Conservation (phyloP, 2,329 filamentous ascomycete genomes). For the Plectosphaerella cucumerina region DNA sequence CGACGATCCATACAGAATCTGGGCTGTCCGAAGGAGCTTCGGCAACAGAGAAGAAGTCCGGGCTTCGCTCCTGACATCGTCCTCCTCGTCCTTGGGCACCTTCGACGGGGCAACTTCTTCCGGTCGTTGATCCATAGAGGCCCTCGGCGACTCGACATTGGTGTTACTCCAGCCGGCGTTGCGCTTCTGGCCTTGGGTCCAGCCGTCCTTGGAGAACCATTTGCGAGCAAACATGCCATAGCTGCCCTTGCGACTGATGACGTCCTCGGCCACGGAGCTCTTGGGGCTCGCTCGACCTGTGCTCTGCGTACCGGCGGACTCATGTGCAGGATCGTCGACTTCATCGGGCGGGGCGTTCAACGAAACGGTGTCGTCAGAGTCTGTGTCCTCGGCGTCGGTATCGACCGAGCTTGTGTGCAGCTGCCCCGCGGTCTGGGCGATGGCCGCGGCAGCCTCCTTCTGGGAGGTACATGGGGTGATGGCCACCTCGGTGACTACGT, state of each 20-base stretch:
- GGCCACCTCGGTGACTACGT: constrained; percentile 82
- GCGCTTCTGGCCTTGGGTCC: constrained; percentile 68
- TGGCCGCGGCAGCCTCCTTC: constrained; percentile 67
- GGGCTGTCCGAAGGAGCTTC: constrained; percentile 78
- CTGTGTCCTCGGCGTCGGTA: constrained; percentile 35
- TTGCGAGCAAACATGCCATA: constrained; percentile 87
- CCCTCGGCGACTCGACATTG: constrained; percentile 8
- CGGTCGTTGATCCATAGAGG: constrained; percentile 9
- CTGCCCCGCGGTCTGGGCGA: constrained; percentile 53
- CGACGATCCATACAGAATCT: constrained; percentile 77
- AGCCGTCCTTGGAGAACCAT: constrained; percentile 86
- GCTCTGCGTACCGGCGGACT: constrained; percentile 25
- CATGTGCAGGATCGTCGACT: constrained; percentile 35
- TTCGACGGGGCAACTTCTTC: constrained; percentile 15
- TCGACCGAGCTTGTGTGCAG: constrained; percentile 34
- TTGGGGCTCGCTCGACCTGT: constrained; percentile 21
- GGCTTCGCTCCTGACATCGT: constrained; percentile 11
- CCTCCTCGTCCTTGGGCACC: constrained; percentile 37
- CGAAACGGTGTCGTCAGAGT: constrained; percentile 44
- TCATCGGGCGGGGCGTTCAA: constrained; percentile 31
- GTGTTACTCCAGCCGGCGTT: constrained; percentile 62
- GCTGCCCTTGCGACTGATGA: constrained; percentile 75
- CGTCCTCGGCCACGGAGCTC: constrained; percentile 79
- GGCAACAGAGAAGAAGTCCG: constrained; percentile 60
- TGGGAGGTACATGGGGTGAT: constrained; percentile 83